These are phyloP conservation scores for Macaranga tanarius DNA, from an alignment of 441 rosid species.

Conservation along the genomic window DNA sequence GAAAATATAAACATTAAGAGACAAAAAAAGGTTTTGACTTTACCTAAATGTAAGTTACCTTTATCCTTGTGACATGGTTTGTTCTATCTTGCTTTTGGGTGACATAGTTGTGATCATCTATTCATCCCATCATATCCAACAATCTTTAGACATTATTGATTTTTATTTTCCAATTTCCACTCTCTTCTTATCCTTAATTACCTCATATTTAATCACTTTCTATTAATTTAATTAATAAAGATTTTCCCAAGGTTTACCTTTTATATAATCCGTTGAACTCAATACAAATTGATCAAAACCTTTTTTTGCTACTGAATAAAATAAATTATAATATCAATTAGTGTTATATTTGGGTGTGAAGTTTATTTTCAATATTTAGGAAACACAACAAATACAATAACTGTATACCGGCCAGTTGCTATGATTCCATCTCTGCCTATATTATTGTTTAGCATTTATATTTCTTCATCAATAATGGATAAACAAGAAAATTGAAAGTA, in stretches of 20 bases:
- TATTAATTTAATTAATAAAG: too few species aligned
- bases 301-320: too few species aligned
- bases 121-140: conserved; percentile 26
- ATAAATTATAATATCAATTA: too few species aligned
- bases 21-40: conserved; percentile 19
- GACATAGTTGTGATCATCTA: conserved; percentile 19
- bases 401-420: too few species aligned
- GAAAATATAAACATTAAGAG: background rate
- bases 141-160: background rate
- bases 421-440: background rate
- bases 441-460: background rate
- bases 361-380: background rate
- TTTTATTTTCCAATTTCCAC: background rate
- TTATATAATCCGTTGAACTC: too few species aligned
- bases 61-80: conserved; percentile 3
- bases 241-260: too few species aligned
- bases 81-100: conserved; percentile 23
- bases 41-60: conserved; percentile 1
- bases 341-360: too few species aligned
- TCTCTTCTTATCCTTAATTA: background rate
- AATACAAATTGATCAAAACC: too few species aligned
- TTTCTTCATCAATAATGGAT: background rate
- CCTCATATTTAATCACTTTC: too few species aligned
- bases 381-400: background rate
- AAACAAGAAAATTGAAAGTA: too few species aligned